These are phyloP conservation scores for Pistacia integerrima DNA, from an alignment of 345 rosid genomes.

Conservation along the genomic window DNA sequence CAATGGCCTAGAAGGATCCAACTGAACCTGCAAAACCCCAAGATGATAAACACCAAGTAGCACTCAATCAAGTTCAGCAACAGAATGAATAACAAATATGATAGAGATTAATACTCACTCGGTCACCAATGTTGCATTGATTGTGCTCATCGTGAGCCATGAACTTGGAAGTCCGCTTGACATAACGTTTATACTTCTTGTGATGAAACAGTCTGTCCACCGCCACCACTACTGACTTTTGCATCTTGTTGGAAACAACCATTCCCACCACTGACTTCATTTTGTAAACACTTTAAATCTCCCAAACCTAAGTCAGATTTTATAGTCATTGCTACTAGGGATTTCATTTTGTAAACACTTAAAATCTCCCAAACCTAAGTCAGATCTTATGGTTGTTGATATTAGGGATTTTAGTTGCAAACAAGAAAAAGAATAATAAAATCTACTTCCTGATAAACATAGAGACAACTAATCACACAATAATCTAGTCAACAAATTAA, in stretches of 20 bases:
- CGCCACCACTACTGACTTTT: constrained; percentile 82
- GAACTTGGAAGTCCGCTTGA: constrained; percentile 93
- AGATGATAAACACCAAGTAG: not conserved
- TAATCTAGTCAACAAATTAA: too few species aligned
- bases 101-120: constrained; percentile 35
- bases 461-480: too few species aligned
- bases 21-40: constrained; percentile 50
- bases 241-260: constrained; percentile 79
- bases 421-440: too few species aligned
- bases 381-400: too few species aligned
- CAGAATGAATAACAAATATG: not conserved
- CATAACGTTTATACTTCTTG: constrained; percentile 75
- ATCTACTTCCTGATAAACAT: too few species aligned
- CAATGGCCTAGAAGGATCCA: constrained; percentile 95
- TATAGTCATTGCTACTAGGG: not conserved
- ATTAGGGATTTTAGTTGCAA: constrained; percentile 18
- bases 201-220: constrained; percentile 86
- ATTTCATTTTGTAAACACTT: constrained; percentile 29
- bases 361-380: too few species aligned
- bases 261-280: constrained; percentile 57
- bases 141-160: constrained; percentile 89
- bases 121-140: constrained; percentile 83
- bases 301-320: too few species aligned
- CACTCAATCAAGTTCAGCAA: not conserved
- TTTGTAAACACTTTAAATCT: not conserved